Conservation (phyloP, 2,329 filamentous ascomycete species). For the Trichoderma sp. region DNA sequence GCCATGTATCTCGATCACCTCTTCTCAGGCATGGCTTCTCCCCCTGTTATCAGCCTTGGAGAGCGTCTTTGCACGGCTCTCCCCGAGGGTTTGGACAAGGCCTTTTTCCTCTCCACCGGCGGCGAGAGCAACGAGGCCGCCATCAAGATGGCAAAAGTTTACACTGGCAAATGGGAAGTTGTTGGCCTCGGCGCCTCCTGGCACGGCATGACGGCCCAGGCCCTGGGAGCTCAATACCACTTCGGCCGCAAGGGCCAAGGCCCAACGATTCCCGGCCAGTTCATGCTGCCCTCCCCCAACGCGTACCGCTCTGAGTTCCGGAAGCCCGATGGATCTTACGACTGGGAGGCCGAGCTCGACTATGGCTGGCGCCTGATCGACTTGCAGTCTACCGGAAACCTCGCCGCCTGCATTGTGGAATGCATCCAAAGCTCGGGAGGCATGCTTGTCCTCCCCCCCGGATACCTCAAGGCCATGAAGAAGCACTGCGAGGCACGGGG, state of each 20-base stretch:
- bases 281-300: conserved; percentile 57
- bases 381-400: conserved; percentile 54
- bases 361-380: conserved; percentile 61
- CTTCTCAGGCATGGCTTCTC: conserved; percentile 56
- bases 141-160: conserved; percentile 61
- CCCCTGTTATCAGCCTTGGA: conserved; percentile 54
- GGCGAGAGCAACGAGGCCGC: conserved; percentile 59
- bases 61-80: conserved; percentile 48
- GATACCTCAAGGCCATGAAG: conserved; percentile 57
- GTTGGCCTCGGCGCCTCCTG: conserved; percentile 57
- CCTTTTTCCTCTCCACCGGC: conserved; percentile 57
- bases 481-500: conserved; percentile 51
- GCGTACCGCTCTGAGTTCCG: conserved; percentile 59
- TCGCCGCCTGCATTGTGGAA: conserved; percentile 63
- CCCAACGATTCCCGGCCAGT: conserved; percentile 52
- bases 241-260: conserved; percentile 49
- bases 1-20: conserved; percentile 55
- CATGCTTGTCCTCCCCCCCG: conserved; percentile 56
- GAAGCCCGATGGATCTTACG: conserved; percentile 55
- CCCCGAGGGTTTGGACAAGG: conserved; percentile 49
- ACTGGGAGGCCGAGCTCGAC: conserved; percentile 60
- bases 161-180: conserved; percentile 63
- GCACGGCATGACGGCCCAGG: conserved; percentile 58
- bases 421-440: conserved; percentile 58
- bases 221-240: conserved; percentile 54